Conservation (phyloP, 148 eudicot genomes). For the Agrostemma githago region DNA sequence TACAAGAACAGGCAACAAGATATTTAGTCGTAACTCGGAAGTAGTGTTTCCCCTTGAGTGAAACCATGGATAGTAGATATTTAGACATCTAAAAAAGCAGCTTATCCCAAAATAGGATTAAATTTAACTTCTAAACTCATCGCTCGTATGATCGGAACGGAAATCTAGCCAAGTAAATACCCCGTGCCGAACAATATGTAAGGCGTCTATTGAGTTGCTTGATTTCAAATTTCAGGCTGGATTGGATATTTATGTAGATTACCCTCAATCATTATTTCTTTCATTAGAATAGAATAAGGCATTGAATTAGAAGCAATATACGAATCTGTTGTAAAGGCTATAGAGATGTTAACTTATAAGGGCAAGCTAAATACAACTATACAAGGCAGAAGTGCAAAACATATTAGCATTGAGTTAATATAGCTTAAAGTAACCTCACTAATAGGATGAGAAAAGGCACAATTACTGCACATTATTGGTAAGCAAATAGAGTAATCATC, state of each 20-base stretch:
- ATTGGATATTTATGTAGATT: background rate
- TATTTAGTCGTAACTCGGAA: background rate
- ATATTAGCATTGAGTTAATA: background rate
- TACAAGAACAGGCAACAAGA: background rate
- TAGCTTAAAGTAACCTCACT: background rate
- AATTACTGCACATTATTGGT: conserved; percentile 2
- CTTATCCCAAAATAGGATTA: background rate
- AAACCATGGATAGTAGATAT: background rate
- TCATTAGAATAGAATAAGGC: background rate
- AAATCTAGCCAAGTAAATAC: background rate
- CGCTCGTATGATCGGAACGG: background rate
- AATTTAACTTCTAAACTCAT: background rate
- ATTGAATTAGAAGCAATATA: background rate
- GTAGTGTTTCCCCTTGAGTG: background rate
- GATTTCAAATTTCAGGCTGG: background rate
- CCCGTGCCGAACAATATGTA: no score
- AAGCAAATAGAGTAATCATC: background rate
- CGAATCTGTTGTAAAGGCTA: background rate
- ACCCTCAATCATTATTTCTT: background rate
- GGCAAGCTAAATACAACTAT: background rate
- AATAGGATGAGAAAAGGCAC: background rate
- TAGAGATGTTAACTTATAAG: background rate
- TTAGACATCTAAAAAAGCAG: background rate
- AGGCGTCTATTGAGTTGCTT: background rate
- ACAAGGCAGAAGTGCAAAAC: background rate